Conservation (phyloP, 805 yeast genomes). For the Saturnispora gosingensis region DNA sequence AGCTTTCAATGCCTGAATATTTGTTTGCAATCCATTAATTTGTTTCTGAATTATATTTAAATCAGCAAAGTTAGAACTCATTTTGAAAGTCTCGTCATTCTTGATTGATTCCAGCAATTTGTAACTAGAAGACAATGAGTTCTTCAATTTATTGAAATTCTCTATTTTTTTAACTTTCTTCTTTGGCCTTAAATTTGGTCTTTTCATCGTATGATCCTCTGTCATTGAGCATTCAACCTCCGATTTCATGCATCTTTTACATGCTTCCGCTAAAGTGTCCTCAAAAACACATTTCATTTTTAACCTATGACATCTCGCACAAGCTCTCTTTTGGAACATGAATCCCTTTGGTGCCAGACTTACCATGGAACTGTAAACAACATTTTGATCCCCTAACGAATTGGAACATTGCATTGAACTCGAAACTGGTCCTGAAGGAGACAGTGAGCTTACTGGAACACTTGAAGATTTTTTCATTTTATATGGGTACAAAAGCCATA, state of each 20-base stretch:
- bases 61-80: conserved; percentile 17
- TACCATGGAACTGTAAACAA: neutral
- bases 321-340: conserved; percentile 29
- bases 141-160: conserved; percentile 22
- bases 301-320: conserved; percentile 46
- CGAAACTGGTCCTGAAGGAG: neutral
- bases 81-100: conserved; percentile 7
- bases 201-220: conserved; percentile 35
- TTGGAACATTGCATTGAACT: neutral
- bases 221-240: conserved; percentile 40
- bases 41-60: conserved; percentile 23
- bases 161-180: conserved; percentile 21
- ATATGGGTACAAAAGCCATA: neutral
- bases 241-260: conserved; percentile 37
- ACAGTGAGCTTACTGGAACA: neutral
- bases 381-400: neutral
- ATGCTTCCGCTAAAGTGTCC: conserved; percentile 34
- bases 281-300: conserved; percentile 45
- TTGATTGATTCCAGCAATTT: conserved; percentile 20
- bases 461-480: neutral
- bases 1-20: conserved; percentile 19
- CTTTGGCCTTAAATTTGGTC: conserved; percentile 22
- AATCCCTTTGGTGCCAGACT: neutral
- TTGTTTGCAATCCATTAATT: conserved; percentile 25
- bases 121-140: conserved; percentile 20